Base-by-base conservation (phyloP, 2,329 filamentous ascomycete genomes). In the Alternaria novae-zelandiae region DNA sequence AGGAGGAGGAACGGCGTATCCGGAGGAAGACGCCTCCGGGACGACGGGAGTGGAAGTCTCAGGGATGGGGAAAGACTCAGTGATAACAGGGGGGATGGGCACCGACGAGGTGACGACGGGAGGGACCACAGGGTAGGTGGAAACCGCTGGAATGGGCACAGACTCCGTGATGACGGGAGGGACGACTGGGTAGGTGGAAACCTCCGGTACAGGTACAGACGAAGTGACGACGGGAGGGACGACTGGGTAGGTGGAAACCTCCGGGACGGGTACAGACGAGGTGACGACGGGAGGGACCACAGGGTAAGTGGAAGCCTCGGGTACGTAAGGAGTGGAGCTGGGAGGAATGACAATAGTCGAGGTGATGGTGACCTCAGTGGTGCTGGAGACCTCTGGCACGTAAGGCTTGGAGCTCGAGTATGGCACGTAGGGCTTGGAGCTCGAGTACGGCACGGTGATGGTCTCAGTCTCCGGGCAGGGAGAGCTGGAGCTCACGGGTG, bases 381-480 rank as follows among this genome's bases (percentile, higher is more conserved):
- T 28, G 17, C 23, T 17, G 10, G 62, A 30, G 36, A 50, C 54
- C 20, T 55, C 28, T 21, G 54, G 32, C 23, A 43, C 21, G 26
- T 59, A 2, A 1, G 32, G 32, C 32, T 36, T 36, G 15, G 32
- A 36, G 32, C 32, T 36, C 32, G 32, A 36, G 20, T 55, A 23
- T n/a, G 54, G 32, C 15, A 43, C 21, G 17, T 59, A 2, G 20
- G 59, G 23, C 21, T 50, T 25, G 11, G 59, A 51, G 51, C 36
- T 32, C 5, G 57, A 26, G 10, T n/a, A 11, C 8, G 55, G 45
- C n/a, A 57, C 55, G 10, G 26, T 41, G 21, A 32, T 32, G 13
- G 55, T 50, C 20, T 53, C 30, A 20, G 51, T 47, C 26, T 46
- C 46, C 8, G 54, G 54, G 45, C 54, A 62, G n/a, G 60, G 55